Evolutionary conservation across 345 rosid species (phyloP), one percentile per base, ranked within the genome.

Genomic region (Eutrema heterophyllum): DNA sequence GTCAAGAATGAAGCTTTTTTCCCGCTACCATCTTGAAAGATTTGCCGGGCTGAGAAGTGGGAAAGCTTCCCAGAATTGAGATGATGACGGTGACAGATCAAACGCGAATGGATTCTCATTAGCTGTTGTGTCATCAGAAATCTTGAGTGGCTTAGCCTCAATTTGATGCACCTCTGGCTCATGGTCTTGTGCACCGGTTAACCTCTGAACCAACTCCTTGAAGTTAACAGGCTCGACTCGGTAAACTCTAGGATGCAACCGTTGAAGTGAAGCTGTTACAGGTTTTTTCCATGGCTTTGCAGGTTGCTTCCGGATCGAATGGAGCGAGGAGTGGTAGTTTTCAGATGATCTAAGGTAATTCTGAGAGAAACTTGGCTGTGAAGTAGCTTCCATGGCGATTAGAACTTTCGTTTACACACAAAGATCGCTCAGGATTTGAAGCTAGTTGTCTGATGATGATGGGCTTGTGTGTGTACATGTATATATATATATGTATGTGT

Each of bases 191-290:
- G 89, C 79, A 30, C 91, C 91, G 3, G 98, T 93, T 55, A 93
- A 85, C 79, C 81, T 84, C 74, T 91, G 97, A 64, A 93, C 98
- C 83, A 93, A 80, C 36, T 86, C 92, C 52, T 86, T 74, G 84
- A 93, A 93, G 76, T 93, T 85, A 13, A 81, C 40, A 46, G 97
- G 87, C 41, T 91, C 93, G 2, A 93, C 98, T 75, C 73, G 78
- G 83, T 93, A 93, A 10, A 93, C 90, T 69, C 56, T 79, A 0
- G 96, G 90, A 14, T 83, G 86, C 29, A 73, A 81, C 1, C 91
- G 88, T 9, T 88, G 88, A 43, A 81, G 33, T 4, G 86, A 87
- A 6, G 89, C 90, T 24, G 85, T 79, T 0, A 88, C 86, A 41
- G 90, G 87, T 75, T 75, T 82, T 83, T 82, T 91, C 84, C 88